A percentile compares a stretch with the other conserved stretches of the same genome.
Conservation (phyloP, 2,329 filamentous ascomycete species). For the Trichocomaceae sp. region DNA sequence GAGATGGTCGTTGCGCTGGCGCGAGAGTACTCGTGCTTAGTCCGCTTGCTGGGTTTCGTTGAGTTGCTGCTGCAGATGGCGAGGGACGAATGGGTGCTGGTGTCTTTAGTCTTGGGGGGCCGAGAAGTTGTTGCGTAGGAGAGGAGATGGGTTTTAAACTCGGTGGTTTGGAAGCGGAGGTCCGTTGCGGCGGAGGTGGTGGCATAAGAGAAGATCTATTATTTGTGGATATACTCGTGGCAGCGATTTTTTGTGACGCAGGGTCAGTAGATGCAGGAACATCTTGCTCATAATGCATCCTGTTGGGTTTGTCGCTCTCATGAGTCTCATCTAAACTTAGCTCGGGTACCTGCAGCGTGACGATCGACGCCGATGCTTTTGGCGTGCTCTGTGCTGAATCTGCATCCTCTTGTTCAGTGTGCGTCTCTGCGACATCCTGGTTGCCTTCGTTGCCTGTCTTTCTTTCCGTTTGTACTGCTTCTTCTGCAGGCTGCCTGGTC, state of each 20-base stretch:
- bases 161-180: neutral
- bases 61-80: conserved; percentile 39
- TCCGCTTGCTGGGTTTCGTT: conserved; percentile 35
- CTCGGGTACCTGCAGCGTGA: conserved; percentile 25
- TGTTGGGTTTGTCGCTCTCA: conserved; percentile 6
- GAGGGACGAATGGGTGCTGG: conserved; percentile 33
- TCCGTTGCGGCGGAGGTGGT: conserved; percentile 27
- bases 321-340: conserved; percentile 24
- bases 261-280: neutral
- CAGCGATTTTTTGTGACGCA: neutral
- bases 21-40: conserved; percentile 39
- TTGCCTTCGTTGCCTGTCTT: neutral
- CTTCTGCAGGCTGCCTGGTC: neutral
- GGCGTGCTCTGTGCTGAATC: conserved; percentile 29
- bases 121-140: conserved; percentile 16
- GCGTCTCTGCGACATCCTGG: neutral
- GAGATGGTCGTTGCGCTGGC: conserved; percentile 37
- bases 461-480: neutral
- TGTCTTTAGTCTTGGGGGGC: conserved; percentile 25
- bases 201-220: conserved; percentile 27
- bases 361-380: conserved; percentile 28
- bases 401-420: conserved; percentile 1
- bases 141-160: neutral
- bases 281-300: neutral
- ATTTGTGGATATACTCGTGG: neutral